Conservation (phyloP, 768 basidiomycete species). For the Hortiboletus campestris region DNA sequence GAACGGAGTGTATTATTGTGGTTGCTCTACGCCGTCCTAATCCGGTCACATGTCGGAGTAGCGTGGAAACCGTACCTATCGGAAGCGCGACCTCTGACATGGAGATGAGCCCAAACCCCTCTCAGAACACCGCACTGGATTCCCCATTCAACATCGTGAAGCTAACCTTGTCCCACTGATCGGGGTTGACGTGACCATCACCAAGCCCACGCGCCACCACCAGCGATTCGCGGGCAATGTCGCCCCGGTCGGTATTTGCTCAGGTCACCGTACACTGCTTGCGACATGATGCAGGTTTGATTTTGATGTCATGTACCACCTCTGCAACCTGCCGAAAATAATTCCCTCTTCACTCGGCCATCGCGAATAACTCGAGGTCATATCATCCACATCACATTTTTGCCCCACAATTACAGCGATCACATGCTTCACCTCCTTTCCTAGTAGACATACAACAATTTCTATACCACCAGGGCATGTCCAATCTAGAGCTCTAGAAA, state of each 20-base stretch:
- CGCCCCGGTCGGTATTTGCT: constrained; percentile 6
- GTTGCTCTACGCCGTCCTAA: constrained; percentile 21
- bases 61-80: constrained; percentile 14
- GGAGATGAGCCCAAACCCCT: constrained; percentile 6
- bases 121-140: constrained; percentile 15
- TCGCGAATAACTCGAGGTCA: background rate
- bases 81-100: constrained; percentile 11
- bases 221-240: constrained; percentile 7
- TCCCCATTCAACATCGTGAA: constrained; percentile 23
- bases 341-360: background rate
- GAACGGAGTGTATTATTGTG: constrained; percentile 7
- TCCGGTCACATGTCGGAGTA: constrained; percentile 9
- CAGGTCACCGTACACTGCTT: constrained; percentile 23
- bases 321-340: background rate
- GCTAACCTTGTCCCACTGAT: constrained; percentile 35
- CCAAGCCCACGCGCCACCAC: constrained; percentile 2
- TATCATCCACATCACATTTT: background rate
- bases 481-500: constrained; percentile 23
- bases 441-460: constrained; percentile 7
- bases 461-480: background rate
- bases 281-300: background rate
- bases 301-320: background rate
- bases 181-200: constrained; percentile 15
- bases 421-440: constrained; percentile 3
- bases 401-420: constrained; percentile 8